Conservation (phyloP, 108 stramenopile genomes). For the Nitzschia sp. region DNA sequence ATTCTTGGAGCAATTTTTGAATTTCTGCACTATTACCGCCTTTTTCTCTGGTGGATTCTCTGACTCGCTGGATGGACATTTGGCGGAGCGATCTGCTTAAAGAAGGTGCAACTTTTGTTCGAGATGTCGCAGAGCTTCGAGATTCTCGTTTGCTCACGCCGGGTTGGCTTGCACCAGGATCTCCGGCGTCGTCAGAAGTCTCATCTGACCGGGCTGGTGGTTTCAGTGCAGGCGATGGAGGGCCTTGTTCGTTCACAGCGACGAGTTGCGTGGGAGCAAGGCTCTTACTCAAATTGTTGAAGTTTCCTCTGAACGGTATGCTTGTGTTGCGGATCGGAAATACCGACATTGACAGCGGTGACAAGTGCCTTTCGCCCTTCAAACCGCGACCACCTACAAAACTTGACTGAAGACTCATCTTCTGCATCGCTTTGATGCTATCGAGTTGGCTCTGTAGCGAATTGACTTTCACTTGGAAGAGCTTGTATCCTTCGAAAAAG, state of each 20-base stretch:
- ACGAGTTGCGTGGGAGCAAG: no score
- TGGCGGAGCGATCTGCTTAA: constrained; percentile 14
- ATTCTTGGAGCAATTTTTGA: constrained; percentile 28
- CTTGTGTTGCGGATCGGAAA: neutral
- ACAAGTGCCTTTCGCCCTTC: neutral
- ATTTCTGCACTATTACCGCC: constrained; percentile 9
- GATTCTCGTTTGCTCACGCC: neutral
- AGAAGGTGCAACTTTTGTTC: neutral
- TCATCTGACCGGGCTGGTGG: neutral
- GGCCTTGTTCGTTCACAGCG: neutral
- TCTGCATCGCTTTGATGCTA: constrained; percentile 1
- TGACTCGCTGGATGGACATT: constrained; percentile 27
- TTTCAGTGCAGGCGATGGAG: neutral
- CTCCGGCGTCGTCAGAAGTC: neutral
- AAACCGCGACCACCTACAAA: neutral
- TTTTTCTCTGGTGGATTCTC: neutral
- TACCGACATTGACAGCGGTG: neutral
- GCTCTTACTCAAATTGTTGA: no score
- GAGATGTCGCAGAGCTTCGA: neutral
- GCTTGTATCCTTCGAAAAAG: constrained; percentile 24
- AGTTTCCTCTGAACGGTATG: neutral
- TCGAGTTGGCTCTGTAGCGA: constrained; percentile 21
- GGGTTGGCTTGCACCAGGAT: neutral
- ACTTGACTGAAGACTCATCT: neutral
- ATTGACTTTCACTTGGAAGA: constrained; percentile 17